Percentiles rank a stretch among this genome's conserved stretches.
Evolutionary conservation across 129 eudicot species (phyloP).

Genomic region (Logfia minima): DNA sequence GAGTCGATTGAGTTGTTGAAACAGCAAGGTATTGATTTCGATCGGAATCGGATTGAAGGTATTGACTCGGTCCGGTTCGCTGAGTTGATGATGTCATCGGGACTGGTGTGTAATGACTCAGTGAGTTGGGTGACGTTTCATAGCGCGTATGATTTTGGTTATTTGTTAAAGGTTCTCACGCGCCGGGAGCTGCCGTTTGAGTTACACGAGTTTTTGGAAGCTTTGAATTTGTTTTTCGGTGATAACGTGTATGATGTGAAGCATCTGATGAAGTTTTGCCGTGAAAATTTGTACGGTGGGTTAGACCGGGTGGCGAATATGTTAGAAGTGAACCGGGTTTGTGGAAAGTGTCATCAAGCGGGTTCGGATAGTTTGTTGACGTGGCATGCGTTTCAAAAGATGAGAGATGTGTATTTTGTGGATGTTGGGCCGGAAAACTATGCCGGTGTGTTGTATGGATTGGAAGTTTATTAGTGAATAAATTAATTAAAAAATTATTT

Average conservation of each 20-base stretch:
- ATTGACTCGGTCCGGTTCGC: conserved; percentile 61
- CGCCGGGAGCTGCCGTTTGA: conserved; percentile 52
- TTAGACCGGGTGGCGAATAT: conserved; percentile 61
- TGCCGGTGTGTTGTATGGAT: conserved; percentile 72
- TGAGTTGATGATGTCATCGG: conserved; percentile 70
- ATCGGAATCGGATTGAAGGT: conserved; percentile 39
- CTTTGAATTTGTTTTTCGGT: conserved; percentile 50
- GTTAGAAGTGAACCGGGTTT: conserved; percentile 61
- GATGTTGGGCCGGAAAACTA: conserved; percentile 44
- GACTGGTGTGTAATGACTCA: conserved; percentile 58
- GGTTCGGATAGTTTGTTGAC: conserved; percentile 85
- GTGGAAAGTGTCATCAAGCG: conserved; percentile 75
- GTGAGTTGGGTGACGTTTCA: conserved; percentile 87
- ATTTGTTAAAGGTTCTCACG: conserved; percentile 66
- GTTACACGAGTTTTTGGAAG: conserved; percentile 48
- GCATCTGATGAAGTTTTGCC: conserved; percentile 59
- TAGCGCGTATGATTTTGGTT: conserved; percentile 80
- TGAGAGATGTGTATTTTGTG: conserved; percentile 49
- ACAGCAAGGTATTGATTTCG: conserved; percentile 66
- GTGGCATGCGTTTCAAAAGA: conserved; percentile 71
- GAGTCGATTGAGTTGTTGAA: conserved; percentile 45
- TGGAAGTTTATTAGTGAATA: conserved; percentile 44
- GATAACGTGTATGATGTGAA: conserved; percentile 57
- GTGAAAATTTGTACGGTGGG: conserved; percentile 56
- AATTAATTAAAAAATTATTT: too few species aligned